Percentiles rank a stretch among this genome's conserved stretches.
phyloP scores from a whole-genome alignment of 2,329 filamentous ascomycete genomes.

The Cercospora berteroae region DNA sequence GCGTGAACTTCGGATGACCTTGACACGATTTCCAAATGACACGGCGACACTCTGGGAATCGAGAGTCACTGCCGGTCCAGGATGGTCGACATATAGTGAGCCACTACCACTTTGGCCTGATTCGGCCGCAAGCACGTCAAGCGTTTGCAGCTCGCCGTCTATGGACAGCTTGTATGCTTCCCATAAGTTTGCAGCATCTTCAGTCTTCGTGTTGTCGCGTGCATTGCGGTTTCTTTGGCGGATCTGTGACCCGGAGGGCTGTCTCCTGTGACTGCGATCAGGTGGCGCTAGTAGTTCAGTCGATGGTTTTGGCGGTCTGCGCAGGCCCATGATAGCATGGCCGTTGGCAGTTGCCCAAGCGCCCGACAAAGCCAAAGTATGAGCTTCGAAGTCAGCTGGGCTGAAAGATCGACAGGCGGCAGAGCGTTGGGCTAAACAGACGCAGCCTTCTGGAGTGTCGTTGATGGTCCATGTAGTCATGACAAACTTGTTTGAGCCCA shows the following conservation, averaged over 20 bases:
- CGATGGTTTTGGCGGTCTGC: slow-evolving; percentile 18
- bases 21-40: slow-evolving; percentile 70
- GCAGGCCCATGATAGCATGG: slow-evolving; percentile 32
- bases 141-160: slow-evolving; percentile 46
- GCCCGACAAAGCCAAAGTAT: slow-evolving; percentile 19
- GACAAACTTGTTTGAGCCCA: slow-evolving; percentile 9
- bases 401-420: slow-evolving; percentile 19
- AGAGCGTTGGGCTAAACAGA: slow-evolving; percentile 26
- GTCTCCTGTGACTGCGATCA: neutral
- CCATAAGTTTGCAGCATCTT: slow-evolving; percentile 43
- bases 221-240: slow-evolving; percentile 16
- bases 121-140: slow-evolving; percentile 35
- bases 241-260: slow-evolving; percentile 12
- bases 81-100: slow-evolving; percentile 62
- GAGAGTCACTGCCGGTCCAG: slow-evolving; percentile 64
- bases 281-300: neutral
- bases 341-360: slow-evolving; percentile 26
- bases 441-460: slow-evolving; percentile 32
- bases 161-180: slow-evolving; percentile 55
- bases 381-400: slow-evolving; percentile 14
- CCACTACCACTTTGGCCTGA: slow-evolving; percentile 43
- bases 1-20: slow-evolving; percentile 53
- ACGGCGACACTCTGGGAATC: slow-evolving; percentile 66
- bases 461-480: slow-evolving; percentile 31
- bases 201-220: slow-evolving; percentile 15